Evolutionary conservation across 257 asterid species (phyloP), one percentile per base, ranked within the genome.

Genomic region (Przewalskia tangutica): DNA sequence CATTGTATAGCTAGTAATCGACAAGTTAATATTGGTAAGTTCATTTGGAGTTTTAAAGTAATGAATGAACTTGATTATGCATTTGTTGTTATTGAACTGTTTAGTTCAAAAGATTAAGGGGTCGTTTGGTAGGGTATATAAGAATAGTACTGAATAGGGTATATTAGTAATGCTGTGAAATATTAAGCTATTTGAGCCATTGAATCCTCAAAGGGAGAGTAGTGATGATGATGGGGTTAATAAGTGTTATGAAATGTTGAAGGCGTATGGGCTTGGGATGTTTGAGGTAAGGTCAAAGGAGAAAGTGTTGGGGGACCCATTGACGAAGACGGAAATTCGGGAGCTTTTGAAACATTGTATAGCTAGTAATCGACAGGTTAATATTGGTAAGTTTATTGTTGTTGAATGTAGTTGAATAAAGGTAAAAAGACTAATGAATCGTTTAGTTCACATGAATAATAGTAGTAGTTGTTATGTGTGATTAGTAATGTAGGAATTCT

Each of bases 11-110:
- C 94, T 23, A 89, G 97, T 84, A 95, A 92, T 84, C 86, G 88
- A 63, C 99, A 95, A 85, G 99, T 95, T 77, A 95, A 95, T 87
- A 88, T 94, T 82, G 99, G 99, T 95, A 77, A 78, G 90, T 55
- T 75, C 76, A 7, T 59, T 9, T 18, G 17, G 2, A 3, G 0
- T 42, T 42, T 4, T 38, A 27, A 0, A 27, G 32, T 27, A 27
- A 27, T 27, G 32, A 27, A 27, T 27, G 66, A 60, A 60, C 36
- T 60, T 20, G 36, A 14, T 60, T 60, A 6, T 60, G 36, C 9
- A 8, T 20, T 20, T 60, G 16, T 20, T 60, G 38, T 32, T 60
- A 38, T 3, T 38, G 6, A 38, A 38, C 4, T 38, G 42, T 38
- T 38, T 38, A 38, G 4, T 38, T 38, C 42, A 38, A 5, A 38